Evolutionary conservation across 805 yeast species (phyloP).

Genomic region (Kodamaea jinghongensis): DNA sequence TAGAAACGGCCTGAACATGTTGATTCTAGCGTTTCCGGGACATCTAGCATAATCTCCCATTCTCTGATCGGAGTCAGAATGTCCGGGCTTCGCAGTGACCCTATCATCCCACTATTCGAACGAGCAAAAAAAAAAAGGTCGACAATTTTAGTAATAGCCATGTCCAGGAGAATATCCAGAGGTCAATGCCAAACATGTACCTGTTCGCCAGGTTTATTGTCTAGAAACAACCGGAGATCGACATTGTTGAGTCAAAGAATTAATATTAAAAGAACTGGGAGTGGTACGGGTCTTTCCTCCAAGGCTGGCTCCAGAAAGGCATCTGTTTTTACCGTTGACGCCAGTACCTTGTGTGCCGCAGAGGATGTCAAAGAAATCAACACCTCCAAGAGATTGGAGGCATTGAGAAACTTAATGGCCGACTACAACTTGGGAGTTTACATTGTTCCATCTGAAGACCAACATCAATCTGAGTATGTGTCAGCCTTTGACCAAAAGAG

Average conservation of each 20-base stretch:
- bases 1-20: no score
- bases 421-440: constrained; percentile 49
- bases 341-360: constrained; percentile 35
- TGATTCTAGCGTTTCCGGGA: no score
- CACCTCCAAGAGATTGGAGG: constrained; percentile 39
- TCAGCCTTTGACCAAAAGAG: constrained; percentile 53
- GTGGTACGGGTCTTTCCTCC: constrained; percentile 20
- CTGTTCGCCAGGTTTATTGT: constrained; percentile 77
- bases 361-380: constrained; percentile 46
- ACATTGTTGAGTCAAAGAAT: constrained; percentile 43
- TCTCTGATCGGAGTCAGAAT: no score
- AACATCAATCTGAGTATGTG: constrained; percentile 63
- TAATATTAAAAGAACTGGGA: constrained; percentile 24
- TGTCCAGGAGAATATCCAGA: constrained; percentile 20
- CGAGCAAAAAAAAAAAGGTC: constrained; percentile 3
- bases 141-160: constrained; percentile 1
- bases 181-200: constrained; percentile 70
- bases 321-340: constrained; percentile 42
- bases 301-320: constrained; percentile 35
- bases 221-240: constrained; percentile 62
- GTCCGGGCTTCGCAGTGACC: no score
- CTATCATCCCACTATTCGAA: background rate
- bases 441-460: constrained; percentile 60
- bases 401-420: constrained; percentile 38
- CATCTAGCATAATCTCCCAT: no score